These are phyloP conservation scores for Emmonsia crescens DNA, from an alignment of 2,329 filamentous ascomycete species.

Conservation along the genomic window DNA sequence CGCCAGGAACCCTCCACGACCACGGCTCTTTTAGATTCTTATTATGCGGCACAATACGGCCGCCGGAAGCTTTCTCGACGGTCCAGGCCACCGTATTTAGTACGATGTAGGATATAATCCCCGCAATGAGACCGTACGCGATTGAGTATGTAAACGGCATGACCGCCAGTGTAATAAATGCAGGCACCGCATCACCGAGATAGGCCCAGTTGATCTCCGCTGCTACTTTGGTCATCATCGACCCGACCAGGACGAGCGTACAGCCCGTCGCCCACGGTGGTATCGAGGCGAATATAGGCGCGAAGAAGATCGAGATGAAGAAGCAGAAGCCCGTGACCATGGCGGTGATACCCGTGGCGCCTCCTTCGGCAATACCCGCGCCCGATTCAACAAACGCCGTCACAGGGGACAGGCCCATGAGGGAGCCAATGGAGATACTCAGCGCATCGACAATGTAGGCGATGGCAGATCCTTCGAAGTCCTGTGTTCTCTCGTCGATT, in stretches of 20 bases:
- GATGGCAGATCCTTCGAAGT: conserved; percentile 75
- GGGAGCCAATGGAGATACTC: conserved; percentile 65
- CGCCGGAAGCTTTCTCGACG: conserved; percentile 54
- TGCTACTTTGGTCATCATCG: conserved; percentile 70
- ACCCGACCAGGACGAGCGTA: conserved; percentile 78
- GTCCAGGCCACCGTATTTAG: conserved; percentile 64
- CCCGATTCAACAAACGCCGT: conserved; percentile 85
- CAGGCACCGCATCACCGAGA: conserved; percentile 70
- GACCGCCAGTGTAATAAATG: conserved; percentile 70
- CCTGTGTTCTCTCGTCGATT: conserved; percentile 70
- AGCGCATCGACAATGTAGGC: conserved; percentile 79
- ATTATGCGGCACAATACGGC: conserved; percentile 62
- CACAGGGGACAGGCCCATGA: conserved; percentile 69
- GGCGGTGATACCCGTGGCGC: conserved; percentile 72
- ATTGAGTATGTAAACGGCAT: conserved; percentile 92
- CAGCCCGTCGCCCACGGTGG: conserved; percentile 83
- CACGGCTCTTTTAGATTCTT: conserved; percentile 68
- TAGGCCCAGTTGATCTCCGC: conserved; percentile 85
- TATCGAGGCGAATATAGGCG: conserved; percentile 80
- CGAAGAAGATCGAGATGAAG: conserved; percentile 80
- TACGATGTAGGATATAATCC: conserved; percentile 64
- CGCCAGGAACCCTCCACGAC: conserved; percentile 67
- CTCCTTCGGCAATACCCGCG: conserved; percentile 79
- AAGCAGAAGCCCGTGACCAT: conserved; percentile 72
- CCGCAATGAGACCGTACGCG: conserved; percentile 73